Evolutionary conservation across 2,329 filamentous ascomycete genomes (phyloP), one percentile per base, ranked within the genome.

Genomic region (Graphiopsis chlorocephala): DNA sequence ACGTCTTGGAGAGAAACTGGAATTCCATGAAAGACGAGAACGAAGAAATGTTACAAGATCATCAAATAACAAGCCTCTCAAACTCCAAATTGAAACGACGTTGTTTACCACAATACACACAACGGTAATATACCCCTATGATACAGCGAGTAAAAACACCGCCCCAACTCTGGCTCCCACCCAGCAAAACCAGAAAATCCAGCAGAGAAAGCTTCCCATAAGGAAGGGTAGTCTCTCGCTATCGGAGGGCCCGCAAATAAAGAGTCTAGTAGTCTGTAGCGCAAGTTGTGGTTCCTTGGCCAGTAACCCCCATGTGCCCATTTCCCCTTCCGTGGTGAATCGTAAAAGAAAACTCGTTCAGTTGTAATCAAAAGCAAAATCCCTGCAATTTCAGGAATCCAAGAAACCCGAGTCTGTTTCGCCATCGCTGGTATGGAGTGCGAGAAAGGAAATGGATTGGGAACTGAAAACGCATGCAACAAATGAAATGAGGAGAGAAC

Each of bases 81-180:
- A n/a, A n/a, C 35, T n/a, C 20, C 23, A 28, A 28, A 28, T 10
- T 23, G 14, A 25, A 52, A 52, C 26, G 47, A 17, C 47, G 15
- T 52, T 52, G 47, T 25, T 28, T 26, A 26, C 23, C 47, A 52
- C 47, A 28, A 28, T 28, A 26, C 23, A 52, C 47, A 52, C 47
- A 52, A 52, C 47, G 47, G 47, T 52, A 52, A 26, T 52, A 52
- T 52, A 52, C 47, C 47, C 47, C 47, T 52, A 52, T 52, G 47
- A 52, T 52, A 52, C 47, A 52, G 47, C 47, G 47, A 28, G 23
- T 26, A 52, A 28, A 52, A 45, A 45, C n/a, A 45, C 38, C 38
- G 38, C 38, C n/a, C 38, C 38, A 45, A n/a, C 38, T 20, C 38
- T 31, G 29, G 29, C 29, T 6, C 29, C 29, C 15, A 45, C 6